Conservation (phyloP, 768 basidiomycete genomes). For the Trametes coccinea region DNA sequence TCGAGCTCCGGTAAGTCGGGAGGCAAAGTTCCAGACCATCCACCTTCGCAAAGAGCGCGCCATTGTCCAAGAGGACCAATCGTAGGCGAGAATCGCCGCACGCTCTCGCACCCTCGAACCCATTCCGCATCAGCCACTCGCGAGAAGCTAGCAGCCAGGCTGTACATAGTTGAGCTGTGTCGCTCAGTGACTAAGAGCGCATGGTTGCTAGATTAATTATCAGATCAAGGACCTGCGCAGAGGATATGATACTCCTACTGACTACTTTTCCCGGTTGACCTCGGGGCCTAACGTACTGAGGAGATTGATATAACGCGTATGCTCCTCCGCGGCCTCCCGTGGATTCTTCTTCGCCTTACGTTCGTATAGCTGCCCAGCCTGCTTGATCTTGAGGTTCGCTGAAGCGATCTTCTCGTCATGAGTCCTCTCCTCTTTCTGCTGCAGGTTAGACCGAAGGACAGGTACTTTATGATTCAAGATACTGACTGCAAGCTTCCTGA, state of each 20-base stretch:
- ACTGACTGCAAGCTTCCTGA: slow-evolving; percentile 78
- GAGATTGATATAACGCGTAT: slow-evolving; percentile 73
- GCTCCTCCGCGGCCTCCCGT: slow-evolving; percentile 69
- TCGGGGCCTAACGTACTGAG: slow-evolving; percentile 74
- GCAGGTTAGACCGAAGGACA: background rate
- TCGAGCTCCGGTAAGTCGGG: slow-evolving; percentile 41
- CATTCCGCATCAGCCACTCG: slow-evolving; percentile 82
- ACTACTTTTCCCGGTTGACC: slow-evolving; percentile 82
- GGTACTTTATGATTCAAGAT: too few species aligned
- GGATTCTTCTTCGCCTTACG: slow-evolving; percentile 78
- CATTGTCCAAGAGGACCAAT: slow-evolving; percentile 75
- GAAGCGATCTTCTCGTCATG: slow-evolving; percentile 71
- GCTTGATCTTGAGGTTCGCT: slow-evolving; percentile 73
- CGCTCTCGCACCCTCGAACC: slow-evolving; percentile 68
- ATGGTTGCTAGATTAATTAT: slow-evolving; percentile 56
- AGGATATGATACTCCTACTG: slow-evolving; percentile 30
- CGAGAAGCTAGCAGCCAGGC: slow-evolving; percentile 62
- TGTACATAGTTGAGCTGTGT: slow-evolving; percentile 58
- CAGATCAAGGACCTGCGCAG: background rate
- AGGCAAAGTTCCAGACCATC: slow-evolving; percentile 59
- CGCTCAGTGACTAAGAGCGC: slow-evolving; percentile 59
- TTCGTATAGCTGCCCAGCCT: slow-evolving; percentile 76
- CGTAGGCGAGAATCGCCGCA: slow-evolving; percentile 63
- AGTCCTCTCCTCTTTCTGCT: slow-evolving; percentile 75
- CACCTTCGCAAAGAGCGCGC: slow-evolving; percentile 73